Evolutionary conservation across 176 grass and related monocot species (phyloP).

Genomic region (Avena atlantica): DNA sequence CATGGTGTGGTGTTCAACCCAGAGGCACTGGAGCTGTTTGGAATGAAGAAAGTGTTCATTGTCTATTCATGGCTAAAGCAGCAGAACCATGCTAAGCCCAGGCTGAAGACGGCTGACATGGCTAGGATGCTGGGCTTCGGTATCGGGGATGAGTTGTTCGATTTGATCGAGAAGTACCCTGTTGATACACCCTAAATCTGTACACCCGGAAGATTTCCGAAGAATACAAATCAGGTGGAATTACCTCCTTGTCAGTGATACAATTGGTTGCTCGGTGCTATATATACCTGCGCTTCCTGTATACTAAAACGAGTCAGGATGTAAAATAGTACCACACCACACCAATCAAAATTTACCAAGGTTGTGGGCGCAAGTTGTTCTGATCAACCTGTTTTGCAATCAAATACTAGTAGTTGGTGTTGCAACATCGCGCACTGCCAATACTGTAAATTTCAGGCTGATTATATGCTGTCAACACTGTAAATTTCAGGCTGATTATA

Average conservation of each 20-base stretch:
- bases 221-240: not conserved
- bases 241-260: not conserved
- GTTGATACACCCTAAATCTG: constrained; percentile 23
- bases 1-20: constrained; percentile 91
- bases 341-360: not conserved
- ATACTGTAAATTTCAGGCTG: not conserved
- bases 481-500: too few relatives aligned
- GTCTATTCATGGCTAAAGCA: constrained; percentile 79
- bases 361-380: not conserved
- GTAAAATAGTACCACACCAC: not conserved
- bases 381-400: not conserved
- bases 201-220: not conserved
- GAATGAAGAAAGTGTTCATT: constrained; percentile 76
- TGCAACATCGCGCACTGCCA: not conserved
- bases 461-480: not conserved
- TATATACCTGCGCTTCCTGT: not conserved
- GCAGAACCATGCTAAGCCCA: constrained; percentile 72
- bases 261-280: not conserved
- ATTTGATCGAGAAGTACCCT: constrained; percentile 75
- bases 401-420: not conserved
- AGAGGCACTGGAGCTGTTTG: constrained; percentile 82
- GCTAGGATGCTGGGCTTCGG: constrained; percentile 90
- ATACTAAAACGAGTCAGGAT: not conserved
- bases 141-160: constrained; percentile 72
- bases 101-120: constrained; percentile 85